phyloP scores from a whole-genome alignment of 768 basidiomycete species.

The Rhizopogon vinicolor region DNA sequence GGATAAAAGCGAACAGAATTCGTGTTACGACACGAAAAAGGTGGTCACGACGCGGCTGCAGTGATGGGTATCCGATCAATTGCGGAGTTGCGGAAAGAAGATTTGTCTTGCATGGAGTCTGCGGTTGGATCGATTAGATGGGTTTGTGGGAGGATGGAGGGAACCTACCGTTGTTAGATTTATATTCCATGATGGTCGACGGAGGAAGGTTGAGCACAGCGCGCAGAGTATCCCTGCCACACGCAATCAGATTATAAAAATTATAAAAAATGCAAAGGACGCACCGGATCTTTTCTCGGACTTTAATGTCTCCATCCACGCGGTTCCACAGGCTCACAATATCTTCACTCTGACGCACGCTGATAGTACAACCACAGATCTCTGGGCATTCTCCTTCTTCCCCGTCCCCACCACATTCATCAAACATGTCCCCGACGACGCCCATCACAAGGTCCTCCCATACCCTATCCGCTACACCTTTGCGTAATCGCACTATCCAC shows the following conservation, averaged over 20 bases:
- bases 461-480: conserved; percentile 84
- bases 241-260: neutral
- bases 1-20: neutral
- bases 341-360: conserved; percentile 90
- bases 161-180: conserved; percentile 78
- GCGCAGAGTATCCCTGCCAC: conserved; percentile 71
- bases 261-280: conserved; percentile 33
- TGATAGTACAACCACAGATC: conserved; percentile 94
- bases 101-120: conserved; percentile 90
- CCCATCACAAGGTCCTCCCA: conserved; percentile 91
- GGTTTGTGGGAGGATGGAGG: neutral
- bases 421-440: conserved; percentile 88
- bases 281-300: conserved; percentile 80
- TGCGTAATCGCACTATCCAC: conserved; percentile 91
- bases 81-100: conserved; percentile 72
- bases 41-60: conserved; percentile 5
- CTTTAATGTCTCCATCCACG: conserved; percentile 68
- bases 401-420: conserved; percentile 46
- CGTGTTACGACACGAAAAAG: neutral
- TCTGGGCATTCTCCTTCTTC: conserved; percentile 54
- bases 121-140: neutral
- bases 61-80: conserved; percentile 37
- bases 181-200: conserved; percentile 88
- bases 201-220: conserved; percentile 70
- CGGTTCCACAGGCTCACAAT: conserved; percentile 93